Evolutionary conservation across 495 filamentous ascomycete species (phyloP).

Genomic region (Lophiotrema nucula): DNA sequence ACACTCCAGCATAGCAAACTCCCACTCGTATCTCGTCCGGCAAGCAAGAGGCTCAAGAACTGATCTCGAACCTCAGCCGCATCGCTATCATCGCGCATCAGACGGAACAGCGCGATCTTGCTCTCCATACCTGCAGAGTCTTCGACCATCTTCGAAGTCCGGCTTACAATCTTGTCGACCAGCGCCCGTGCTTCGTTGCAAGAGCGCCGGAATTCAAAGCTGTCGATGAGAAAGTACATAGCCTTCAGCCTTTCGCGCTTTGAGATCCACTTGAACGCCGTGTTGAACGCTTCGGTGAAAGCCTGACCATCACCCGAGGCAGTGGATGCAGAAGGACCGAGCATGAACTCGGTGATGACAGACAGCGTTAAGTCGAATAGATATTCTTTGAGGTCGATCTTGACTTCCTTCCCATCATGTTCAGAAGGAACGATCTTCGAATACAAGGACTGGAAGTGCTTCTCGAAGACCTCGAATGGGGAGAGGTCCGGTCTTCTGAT

Average conservation of each 20-base stretch:
- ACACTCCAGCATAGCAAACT: neutral
- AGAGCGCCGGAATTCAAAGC: neutral
- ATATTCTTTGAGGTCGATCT: neutral
- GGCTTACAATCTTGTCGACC: neutral
- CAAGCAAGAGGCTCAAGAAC: neutral
- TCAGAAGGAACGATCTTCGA: neutral
- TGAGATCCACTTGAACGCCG: neutral
- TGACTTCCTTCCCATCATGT: neutral
- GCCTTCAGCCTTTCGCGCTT: neutral
- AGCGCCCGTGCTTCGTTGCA: neutral
- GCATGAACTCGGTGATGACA: neutral
- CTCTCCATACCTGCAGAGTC: neutral
- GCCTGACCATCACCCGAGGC: neutral
- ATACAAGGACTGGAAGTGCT: neutral
- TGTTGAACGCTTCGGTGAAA: neutral
- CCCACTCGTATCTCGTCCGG: constrained; percentile 4
- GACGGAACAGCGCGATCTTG: neutral
- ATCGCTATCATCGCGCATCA: neutral
- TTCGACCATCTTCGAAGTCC: neutral
- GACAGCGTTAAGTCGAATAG: neutral
- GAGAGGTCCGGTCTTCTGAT: neutral
- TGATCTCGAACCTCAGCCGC: neutral
- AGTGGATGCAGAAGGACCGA: neutral
- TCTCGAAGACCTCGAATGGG: neutral
- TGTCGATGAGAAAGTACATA: neutral